Conservation (phyloP, 371 early-diverging fungal genomes). For the Fennellomyces sp. region DNA sequence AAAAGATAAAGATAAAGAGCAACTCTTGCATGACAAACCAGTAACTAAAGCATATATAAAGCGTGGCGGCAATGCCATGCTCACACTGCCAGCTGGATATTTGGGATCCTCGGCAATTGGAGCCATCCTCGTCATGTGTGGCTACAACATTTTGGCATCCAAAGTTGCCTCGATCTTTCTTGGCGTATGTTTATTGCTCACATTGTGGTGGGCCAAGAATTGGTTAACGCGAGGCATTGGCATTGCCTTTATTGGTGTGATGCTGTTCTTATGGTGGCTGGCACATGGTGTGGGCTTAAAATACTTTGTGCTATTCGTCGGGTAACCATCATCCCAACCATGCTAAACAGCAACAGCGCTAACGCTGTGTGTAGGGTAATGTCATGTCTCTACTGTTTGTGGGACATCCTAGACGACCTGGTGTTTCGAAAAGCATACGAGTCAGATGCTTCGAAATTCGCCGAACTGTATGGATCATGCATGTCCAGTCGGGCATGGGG, state of each 20-base stretch:
- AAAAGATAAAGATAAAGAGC: neutral
- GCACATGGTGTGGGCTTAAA: slow-evolving; percentile 69
- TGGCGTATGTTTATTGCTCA: slow-evolving; percentile 73
- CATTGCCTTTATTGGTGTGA: slow-evolving; percentile 75
- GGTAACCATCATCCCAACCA: slow-evolving; percentile 54
- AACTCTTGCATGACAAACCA: too few species aligned
- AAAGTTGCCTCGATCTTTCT: slow-evolving; percentile 83
- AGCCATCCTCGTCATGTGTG: slow-evolving; percentile 85
- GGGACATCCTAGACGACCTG: slow-evolving; percentile 92
- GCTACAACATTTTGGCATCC: slow-evolving; percentile 81
- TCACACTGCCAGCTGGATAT: slow-evolving; percentile 76
- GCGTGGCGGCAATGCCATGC: slow-evolving; percentile 68
- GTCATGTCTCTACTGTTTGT: slow-evolving; percentile 82
- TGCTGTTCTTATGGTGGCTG: slow-evolving; percentile 80
- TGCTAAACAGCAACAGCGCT: neutral
- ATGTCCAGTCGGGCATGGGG: slow-evolving; percentile 83
- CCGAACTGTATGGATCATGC: slow-evolving; percentile 70
- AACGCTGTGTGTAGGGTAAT: slow-evolving; percentile 66
- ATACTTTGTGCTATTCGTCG: slow-evolving; percentile 88
- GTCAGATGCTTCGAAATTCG: slow-evolving; percentile 84
- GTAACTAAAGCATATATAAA: slow-evolving; percentile 13
- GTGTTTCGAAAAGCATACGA: slow-evolving; percentile 85
- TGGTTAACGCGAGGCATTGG: slow-evolving; percentile 83
- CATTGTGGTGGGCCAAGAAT: slow-evolving; percentile 83
- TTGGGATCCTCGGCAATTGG: slow-evolving; percentile 79